Base-by-base conservation (phyloP, 305 asterid species). In the Solanum hybrid region DNA sequence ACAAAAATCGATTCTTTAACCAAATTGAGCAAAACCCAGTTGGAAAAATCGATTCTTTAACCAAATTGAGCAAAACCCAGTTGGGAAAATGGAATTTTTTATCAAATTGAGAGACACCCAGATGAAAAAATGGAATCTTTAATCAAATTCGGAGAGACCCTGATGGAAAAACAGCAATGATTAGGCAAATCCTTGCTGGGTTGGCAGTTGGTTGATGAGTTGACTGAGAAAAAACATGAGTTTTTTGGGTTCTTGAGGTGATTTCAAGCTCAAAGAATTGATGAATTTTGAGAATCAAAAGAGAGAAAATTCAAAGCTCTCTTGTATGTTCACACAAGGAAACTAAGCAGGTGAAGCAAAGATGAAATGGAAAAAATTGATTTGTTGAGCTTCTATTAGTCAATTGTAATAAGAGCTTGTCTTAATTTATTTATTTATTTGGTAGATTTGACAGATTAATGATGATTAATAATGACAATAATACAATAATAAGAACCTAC, bases 1-100 rank as follows among this genome's bases (percentile, higher is more conserved):
- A 51, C 71, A 81, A 86, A 87, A 79, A 66, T 79, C 81, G 89
- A 88, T 89, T 69, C 17, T 85, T 24, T 26, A 76, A 31, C 36
- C 69, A 26, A 69, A 46, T 78, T 51, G 37, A 32, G 46, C 20
- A 32, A 51, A 14, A 77, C 38, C 27, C 89, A 51, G 64, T 14
- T 76, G 77, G n/a, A 29, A 51, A 88, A 51, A 81, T 56, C 7
- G 9, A 24, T 17, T 51, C n/a, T 88, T 51, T 31, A 6, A 31
- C 3, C 71, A 36, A 69, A 77, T 79, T 60, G 71, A 60, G 71
- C 26, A 17, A 20, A 1, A 1, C 90, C 31, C 87, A 79, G 79
- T 16, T 79, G 90, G 35, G 10, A 11, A 80, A 88, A 1, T 27
- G 7, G 38, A 82, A 2, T 35, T 6, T 78, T 77, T 10, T 3